Percentiles rank a stretch among this genome's conserved stretches.
Evolutionary conservation across 805 yeast genomes (phyloP).

Genomic region (Candida fluviatilis): DNA sequence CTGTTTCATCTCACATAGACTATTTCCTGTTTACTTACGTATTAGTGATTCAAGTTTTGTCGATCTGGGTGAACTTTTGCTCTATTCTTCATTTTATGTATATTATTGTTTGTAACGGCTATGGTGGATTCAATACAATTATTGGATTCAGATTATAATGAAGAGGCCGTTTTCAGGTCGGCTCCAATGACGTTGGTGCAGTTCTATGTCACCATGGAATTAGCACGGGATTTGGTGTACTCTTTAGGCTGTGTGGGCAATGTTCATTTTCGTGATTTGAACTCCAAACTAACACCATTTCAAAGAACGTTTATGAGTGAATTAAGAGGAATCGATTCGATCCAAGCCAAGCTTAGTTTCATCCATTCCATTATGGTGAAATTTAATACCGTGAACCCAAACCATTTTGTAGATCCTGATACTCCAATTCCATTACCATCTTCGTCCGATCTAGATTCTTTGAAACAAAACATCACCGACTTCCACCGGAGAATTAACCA

Average conservation of each 20-base stretch:
- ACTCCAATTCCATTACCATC: slow-evolving; percentile 54
- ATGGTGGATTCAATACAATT: slow-evolving; percentile 9
- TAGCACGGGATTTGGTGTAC: slow-evolving; percentile 39
- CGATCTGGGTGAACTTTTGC: too few relatives aligned
- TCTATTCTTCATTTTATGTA: too few relatives aligned
- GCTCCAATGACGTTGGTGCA: slow-evolving; percentile 49
- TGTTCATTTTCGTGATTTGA: slow-evolving; percentile 48
- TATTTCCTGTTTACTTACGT: too few relatives aligned
- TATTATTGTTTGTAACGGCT: slow-evolving; percentile 1
- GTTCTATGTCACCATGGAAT: slow-evolving; percentile 43
- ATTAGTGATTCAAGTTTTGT: too few relatives aligned
- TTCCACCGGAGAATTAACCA: slow-evolving; percentile 31
- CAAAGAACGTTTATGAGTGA: slow-evolving; percentile 44
- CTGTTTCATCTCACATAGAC: too few relatives aligned
- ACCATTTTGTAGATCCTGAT: slow-evolving; percentile 24
- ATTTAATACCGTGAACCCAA: slow-evolving; percentile 23
- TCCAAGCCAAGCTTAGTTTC: slow-evolving; percentile 26
- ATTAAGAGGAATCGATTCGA: slow-evolving; percentile 31
- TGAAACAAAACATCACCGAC: slow-evolving; percentile 19
- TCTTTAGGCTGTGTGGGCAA: slow-evolving; percentile 35
- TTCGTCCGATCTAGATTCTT: slow-evolving; percentile 31
- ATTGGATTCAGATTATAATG: slow-evolving; percentile 7
- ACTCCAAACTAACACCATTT: slow-evolving; percentile 40
- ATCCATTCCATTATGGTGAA: slow-evolving; percentile 27
- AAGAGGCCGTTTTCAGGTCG: slow-evolving; percentile 41